phyloP scores from a whole-genome alignment of 768 basidiomycete genomes.

The Suillus decipiens region DNA sequence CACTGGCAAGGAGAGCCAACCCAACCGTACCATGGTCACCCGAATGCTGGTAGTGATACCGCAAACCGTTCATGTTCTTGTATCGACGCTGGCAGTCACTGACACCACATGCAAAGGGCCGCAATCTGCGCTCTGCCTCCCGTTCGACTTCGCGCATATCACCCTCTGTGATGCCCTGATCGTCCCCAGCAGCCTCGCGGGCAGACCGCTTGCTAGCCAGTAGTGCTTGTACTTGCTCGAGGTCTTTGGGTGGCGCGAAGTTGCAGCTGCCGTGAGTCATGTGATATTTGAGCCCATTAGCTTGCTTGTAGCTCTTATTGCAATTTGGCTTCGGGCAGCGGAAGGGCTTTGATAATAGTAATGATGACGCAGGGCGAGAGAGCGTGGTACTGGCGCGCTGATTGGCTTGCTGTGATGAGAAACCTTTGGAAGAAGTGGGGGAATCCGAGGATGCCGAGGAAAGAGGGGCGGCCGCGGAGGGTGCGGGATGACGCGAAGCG shows the following conservation, averaged over 20 bases:
- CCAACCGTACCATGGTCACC: slow-evolving; percentile 95
- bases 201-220: slow-evolving; percentile 50
- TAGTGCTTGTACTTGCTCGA: slow-evolving; percentile 74
- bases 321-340: slow-evolving; percentile 93
- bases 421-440: slow-evolving; percentile 23
- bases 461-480: slow-evolving; percentile 15
- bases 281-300: slow-evolving; percentile 93
- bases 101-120: slow-evolving; percentile 89
- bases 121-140: slow-evolving; percentile 79
- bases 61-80: slow-evolving; percentile 97
- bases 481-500: slow-evolving; percentile 22
- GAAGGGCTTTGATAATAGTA: slow-evolving; percentile 85
- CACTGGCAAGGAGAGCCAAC: slow-evolving; percentile 77
- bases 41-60: slow-evolving; percentile 96
- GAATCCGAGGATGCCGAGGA: slow-evolving; percentile 30
- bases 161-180: slow-evolving; percentile 50
- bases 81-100: slow-evolving; percentile 86
- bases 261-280: slow-evolving; percentile 92
- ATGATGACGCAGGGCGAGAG: slow-evolving; percentile 53
- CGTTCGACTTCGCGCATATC: slow-evolving; percentile 74
- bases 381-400: slow-evolving; percentile 46
- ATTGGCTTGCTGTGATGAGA: slow-evolving; percentile 27
- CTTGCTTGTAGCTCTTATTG: slow-evolving; percentile 96
- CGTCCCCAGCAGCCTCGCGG: slow-evolving; percentile 43
- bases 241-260: slow-evolving; percentile 86